Conservation (phyloP, 2,329 filamentous ascomycete genomes). For the Raffaelea albimanens region DNA sequence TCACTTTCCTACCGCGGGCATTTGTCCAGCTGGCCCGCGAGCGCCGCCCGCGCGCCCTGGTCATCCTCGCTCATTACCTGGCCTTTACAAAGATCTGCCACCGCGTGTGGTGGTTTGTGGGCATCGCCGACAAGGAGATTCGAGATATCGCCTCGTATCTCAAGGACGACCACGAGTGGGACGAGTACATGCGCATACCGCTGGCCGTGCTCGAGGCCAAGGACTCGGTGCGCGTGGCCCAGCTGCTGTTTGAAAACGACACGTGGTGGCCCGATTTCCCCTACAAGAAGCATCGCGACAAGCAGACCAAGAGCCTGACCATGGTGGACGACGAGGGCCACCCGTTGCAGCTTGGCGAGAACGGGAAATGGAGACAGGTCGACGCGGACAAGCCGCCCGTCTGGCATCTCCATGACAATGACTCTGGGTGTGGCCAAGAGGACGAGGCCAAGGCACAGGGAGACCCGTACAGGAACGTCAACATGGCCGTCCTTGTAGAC, state of each 20-base stretch:
- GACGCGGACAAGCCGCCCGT: neutral
- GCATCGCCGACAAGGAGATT: constrained; percentile 36
- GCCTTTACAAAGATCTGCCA: constrained; percentile 36
- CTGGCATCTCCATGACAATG: constrained; percentile 1
- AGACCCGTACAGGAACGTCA: too few relatives aligned
- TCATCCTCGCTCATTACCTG: constrained; percentile 44
- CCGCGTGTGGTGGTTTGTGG: constrained; percentile 40
- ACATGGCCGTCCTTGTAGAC: too few relatives aligned
- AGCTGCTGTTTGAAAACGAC: constrained; percentile 32
- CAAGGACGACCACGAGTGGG: constrained; percentile 31
- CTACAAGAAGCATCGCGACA: neutral
- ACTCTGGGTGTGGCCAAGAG: too few relatives aligned
- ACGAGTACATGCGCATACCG: constrained; percentile 30
- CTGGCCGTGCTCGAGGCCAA: constrained; percentile 24
- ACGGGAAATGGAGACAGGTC: constrained; percentile 1
- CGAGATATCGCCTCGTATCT: constrained; percentile 31
- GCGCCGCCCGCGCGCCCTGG: constrained; percentile 33
- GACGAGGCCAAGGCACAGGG: too few relatives aligned
- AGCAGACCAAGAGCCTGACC: neutral
- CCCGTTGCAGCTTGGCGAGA: neutral
- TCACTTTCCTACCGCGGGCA: constrained; percentile 36
- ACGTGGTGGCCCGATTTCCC: constrained; percentile 26
- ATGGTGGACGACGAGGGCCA: constrained; percentile 8
- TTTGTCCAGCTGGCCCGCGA: constrained; percentile 35
- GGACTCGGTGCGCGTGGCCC: constrained; percentile 18